A percentile compares a stretch with the other conserved stretches of the same genome.
phyloP scores from a whole-genome alignment of 2,329 filamentous ascomycete genomes.

The Aureobasidium sp. region DNA sequence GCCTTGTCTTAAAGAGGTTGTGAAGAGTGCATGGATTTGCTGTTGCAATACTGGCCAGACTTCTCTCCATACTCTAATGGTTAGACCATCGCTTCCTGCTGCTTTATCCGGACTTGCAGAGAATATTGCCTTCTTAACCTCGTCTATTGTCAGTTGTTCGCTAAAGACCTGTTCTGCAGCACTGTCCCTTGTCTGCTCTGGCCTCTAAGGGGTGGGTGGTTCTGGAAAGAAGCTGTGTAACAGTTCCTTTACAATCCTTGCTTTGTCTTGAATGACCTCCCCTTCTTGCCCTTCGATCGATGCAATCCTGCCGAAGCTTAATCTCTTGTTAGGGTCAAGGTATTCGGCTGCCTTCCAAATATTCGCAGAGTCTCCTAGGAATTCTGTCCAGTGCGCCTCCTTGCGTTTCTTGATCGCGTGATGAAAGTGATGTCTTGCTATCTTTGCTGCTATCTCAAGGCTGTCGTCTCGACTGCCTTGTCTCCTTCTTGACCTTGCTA shows the following conservation, averaged over 20 bases:
- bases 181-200: neutral
- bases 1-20: constrained; percentile 20
- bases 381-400: constrained; percentile 18
- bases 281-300: neutral
- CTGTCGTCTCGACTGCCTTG: constrained; percentile 1
- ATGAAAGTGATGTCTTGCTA: constrained; percentile 24
- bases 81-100: constrained; percentile 18
- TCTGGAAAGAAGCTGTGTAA: constrained; percentile 10
- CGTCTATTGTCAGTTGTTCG: neutral
- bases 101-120: constrained; percentile 17
- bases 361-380: constrained; percentile 10
- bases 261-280: constrained; percentile 8
- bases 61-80: constrained; percentile 23
- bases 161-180: neutral
- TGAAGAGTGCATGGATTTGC: constrained; percentile 22
- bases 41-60: constrained; percentile 22
- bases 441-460: constrained; percentile 15
- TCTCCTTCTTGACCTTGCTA: constrained; percentile 4
- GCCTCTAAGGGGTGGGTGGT: neutral
- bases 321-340: neutral
- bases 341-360: constrained; percentile 17
- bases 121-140: neutral
- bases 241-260: constrained; percentile 5
- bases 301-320: constrained; percentile 8
- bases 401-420: constrained; percentile 21